These are phyloP conservation scores for Phaeoacremonium minimum DNA, from an alignment of 2,329 filamentous ascomycete genomes.

Conservation along the genomic window DNA sequence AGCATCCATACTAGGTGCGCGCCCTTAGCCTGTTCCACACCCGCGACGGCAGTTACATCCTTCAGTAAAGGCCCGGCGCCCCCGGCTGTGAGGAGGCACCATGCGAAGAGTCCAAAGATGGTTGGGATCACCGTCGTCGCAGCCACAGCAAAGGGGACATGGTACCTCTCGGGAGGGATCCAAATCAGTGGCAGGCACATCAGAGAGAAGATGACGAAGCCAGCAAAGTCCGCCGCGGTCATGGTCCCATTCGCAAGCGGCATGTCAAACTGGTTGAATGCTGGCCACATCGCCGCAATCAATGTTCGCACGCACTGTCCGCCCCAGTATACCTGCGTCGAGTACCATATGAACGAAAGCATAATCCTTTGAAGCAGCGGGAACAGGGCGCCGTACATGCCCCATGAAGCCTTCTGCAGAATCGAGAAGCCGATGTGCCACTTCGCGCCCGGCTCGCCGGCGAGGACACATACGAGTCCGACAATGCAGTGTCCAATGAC, in stretches of 20 bases:
- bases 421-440: too few species aligned
- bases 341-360: constrained; percentile 6
- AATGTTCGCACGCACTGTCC: constrained; percentile 5
- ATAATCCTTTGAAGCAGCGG: too few species aligned
- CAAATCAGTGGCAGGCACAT: constrained; percentile 4
- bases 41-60: too few species aligned
- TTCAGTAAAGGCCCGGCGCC: too few species aligned
- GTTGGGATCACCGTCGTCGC: constrained; percentile 1
- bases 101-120: constrained; percentile 5
- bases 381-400: too few species aligned
- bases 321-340: constrained; percentile 6
- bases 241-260: constrained; percentile 5
- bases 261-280: constrained; percentile 1
- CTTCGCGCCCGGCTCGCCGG: too few species aligned
- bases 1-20: too few species aligned
- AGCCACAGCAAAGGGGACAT: constrained; percentile 5
- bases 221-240: constrained; percentile 5
- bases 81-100: constrained; percentile 4
- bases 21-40: too few species aligned
- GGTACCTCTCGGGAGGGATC: constrained; percentile 5
- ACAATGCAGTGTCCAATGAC: too few species aligned
- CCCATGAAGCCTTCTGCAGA: too few species aligned
- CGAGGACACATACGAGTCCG: too few species aligned
- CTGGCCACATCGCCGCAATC: constrained; percentile 5
- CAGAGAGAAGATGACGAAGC: constrained; percentile 5